Evolutionary conservation across 1,284 basidiomycete species (phyloP), one percentile per base, ranked within the genome.

Genomic region (Heterobasidion irregulare): DNA sequence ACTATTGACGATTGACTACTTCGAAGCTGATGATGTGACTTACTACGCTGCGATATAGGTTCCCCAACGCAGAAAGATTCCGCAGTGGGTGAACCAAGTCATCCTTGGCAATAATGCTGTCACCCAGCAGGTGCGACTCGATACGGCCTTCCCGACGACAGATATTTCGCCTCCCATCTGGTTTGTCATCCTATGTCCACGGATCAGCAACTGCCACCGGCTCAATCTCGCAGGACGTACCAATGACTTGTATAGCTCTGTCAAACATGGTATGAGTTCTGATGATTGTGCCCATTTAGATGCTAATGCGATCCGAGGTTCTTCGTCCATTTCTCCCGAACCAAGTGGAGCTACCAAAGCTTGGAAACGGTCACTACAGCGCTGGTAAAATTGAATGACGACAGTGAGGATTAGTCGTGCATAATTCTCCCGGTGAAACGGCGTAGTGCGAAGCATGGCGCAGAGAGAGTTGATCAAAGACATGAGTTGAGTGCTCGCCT

Each of bases 381-480:
- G 84, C 66, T 97, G 93, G 66, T 98, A 98, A 68, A 95, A 98
- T 68, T 98, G 94, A 41, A 97, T 92, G 52, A 98, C 89, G 46
- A 98, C 89, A n/a, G 90, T 88, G 26, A 99, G 80, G 58, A 99
- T 94, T 43, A 99, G 75, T n/a, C 93, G 83, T 34, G 92, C 87
- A 69, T 98, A 95, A 67, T 86, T 94, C 67, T 98, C 96, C 57
- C 88, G 82, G 64, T 98, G 95, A 74, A 99, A 98, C 0, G 96
- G 94, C n/a, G 93, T 94, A 13, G 86, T 88, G 55, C 86, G 81
- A 8, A 98, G 80, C 94, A 98, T 98, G 8, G 83, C 79, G 64
- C 94, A 98, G 2, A 99, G 75, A 1, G 91, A 94, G 66, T 97
- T 95, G 64, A 97, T 89, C 47, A 99, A 74, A 0, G 92, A 87